Evolutionary conservation across 1,284 basidiomycete genomes (phyloP), one percentile per base, ranked within the genome.

Genomic region (Puccinia horiana): DNA sequence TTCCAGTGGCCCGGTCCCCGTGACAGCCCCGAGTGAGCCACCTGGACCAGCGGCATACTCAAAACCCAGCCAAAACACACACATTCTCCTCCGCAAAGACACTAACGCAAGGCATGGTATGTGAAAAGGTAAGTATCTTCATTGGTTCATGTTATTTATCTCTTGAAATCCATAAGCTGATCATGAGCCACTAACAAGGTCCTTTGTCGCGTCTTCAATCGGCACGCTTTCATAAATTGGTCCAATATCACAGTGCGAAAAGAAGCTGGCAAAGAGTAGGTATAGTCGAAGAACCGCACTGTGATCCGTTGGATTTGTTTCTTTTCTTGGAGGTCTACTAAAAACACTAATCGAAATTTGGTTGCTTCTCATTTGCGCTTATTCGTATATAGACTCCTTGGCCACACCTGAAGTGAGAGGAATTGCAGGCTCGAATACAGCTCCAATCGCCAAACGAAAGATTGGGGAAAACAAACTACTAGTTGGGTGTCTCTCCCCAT

Each of bases 381-480:
- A 47, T n/a, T 44, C 2, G 5, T 12, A 16, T 52, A 18, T 18
- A 78, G 76, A 78, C 23, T 78, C 77, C 23, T 74, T 81, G 35
- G 79, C 79, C 3, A 81, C 79, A 63, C 79, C 79, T 9, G 79
- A 81, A 81, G 79, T 81, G 5, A 75, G 63, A 75, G 80, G 80
- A 26, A 76, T 82, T 12, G 73, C 73, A 23, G 72, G 80, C 29
- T 82, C 72, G n/a, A 49, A 52, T 58, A 54, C 49, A 56, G 58
- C 26, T 23, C 73, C 42, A 16, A 42, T 54, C n/a, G 40, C 37
- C 20, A 56, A 52, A 4, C 54, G 80, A 29, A 82, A 76, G 26
- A 82, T 82, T 23, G 80, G 80, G 6, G 80, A 82, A 69, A 82
- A 82, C 29, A 82, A 82, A 69, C 54, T 82, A 44, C 29, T 82